These are phyloP conservation scores for Fagus sylvatica DNA, from an alignment of 306 rosid species.

Conservation along the genomic window DNA sequence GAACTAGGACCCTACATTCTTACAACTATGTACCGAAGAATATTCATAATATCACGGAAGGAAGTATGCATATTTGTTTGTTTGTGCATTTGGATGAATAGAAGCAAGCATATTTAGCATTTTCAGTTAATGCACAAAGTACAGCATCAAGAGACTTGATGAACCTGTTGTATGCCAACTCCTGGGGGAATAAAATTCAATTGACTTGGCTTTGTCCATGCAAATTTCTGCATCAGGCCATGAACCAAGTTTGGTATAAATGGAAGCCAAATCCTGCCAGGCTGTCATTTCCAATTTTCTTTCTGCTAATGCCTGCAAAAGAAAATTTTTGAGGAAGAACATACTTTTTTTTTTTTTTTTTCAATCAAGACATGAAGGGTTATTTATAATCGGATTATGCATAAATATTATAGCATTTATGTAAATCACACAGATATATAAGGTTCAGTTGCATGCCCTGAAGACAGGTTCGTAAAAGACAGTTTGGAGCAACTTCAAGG, in stretches of 20 bases:
- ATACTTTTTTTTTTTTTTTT: background rate
- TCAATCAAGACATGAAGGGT: constrained; percentile 7
- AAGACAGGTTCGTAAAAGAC: background rate
- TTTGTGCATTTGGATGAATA: background rate
- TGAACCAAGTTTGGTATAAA: constrained; percentile 57
- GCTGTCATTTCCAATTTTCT: constrained; percentile 59
- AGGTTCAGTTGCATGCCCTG: background rate
- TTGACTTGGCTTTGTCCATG: constrained; percentile 55
- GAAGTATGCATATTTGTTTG: too few relatives aligned
- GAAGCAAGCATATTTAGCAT: constrained; percentile 6
- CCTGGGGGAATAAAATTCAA: constrained; percentile 57
- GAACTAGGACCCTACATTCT: background rate
- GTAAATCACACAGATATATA: background rate
- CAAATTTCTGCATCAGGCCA: constrained; percentile 83
- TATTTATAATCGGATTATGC: background rate
- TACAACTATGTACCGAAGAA: background rate
- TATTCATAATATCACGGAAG: background rate
- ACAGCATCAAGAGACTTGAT: constrained; percentile 4
- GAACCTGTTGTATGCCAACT: constrained; percentile 77
- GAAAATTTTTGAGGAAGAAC: constrained; percentile 3
- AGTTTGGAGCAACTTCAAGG: constrained; percentile 2
- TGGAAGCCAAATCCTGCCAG: constrained; percentile 80
- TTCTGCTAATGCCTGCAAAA: constrained; percentile 54
- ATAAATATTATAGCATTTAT: background rate
- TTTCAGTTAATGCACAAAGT: background rate